Conservation (phyloP, 345 rosid species). For the Atalantia buxifolia region DNA sequence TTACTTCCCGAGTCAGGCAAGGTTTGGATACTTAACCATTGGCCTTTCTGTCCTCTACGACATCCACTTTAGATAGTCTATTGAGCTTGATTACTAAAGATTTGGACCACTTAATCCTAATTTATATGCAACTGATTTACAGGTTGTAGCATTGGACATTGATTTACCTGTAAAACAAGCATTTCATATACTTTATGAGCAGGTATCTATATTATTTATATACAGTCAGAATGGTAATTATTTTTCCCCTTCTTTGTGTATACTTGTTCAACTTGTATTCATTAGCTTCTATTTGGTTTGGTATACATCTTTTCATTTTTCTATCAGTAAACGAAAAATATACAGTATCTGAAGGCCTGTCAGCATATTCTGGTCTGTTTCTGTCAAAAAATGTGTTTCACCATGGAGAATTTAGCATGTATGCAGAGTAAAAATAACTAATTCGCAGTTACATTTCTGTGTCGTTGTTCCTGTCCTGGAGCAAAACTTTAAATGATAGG, state of each 20-base stretch:
- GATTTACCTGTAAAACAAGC: conserved; percentile 61
- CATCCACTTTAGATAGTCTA: not conserved
- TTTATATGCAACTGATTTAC: conserved; percentile 19
- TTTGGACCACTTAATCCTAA: conserved; percentile 19
- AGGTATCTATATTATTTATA: conserved; percentile 34
- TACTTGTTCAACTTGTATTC: not conserved
- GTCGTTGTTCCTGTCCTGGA: not conserved
- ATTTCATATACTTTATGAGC: conserved; percentile 51
- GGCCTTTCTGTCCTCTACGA: not conserved
- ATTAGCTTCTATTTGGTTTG: not conserved
- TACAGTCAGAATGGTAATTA: not conserved
- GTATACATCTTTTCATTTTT: not conserved
- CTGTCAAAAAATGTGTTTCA: not conserved
- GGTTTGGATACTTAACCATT: conserved; percentile 47
- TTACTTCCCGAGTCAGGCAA: conserved; percentile 85
- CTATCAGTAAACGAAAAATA: not conserved
- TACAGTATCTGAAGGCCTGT: not conserved
- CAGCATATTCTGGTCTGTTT: not conserved
- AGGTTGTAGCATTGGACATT: conserved; percentile 59
- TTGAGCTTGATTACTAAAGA: not conserved
- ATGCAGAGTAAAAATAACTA: not conserved
- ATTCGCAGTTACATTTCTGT: not conserved
- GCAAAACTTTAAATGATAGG: not conserved
- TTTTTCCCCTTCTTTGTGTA: not conserved
- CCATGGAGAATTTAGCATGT: not conserved